phyloP scores from a whole-genome alignment of 345 rosid species.

The Gossypium arboreum region DNA sequence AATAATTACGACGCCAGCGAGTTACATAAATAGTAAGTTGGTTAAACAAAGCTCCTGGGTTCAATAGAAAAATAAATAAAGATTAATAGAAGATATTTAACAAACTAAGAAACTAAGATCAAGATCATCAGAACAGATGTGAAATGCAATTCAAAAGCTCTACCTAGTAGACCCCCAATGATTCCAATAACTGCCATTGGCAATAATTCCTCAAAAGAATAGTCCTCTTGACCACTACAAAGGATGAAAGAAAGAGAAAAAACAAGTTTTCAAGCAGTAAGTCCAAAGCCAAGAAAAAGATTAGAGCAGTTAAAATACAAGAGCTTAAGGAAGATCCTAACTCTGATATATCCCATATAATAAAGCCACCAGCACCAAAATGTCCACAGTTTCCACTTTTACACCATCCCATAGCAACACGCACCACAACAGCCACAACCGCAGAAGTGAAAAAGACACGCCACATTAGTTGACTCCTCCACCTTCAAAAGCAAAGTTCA shows the following conservation, averaged over 20 bases:
- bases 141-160: slow-evolving; percentile 12
- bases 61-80: slow-evolving; percentile 13
- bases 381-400: slow-evolving; percentile 95
- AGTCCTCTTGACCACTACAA: slow-evolving; percentile 93
- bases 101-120: not conserved
- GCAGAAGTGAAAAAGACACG: slow-evolving; percentile 98
- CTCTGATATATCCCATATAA: slow-evolving; percentile 96
- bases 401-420: slow-evolving; percentile 97
- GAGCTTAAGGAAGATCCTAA: slow-evolving; percentile 31
- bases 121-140: slow-evolving; percentile 2
- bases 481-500: slow-evolving; percentile 48
- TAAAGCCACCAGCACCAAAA: slow-evolving; percentile 94
- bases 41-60: slow-evolving; percentile 86
- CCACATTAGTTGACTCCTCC: slow-evolving; percentile 99
- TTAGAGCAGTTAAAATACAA: not conserved
- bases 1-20: slow-evolving; percentile 80
- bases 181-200: slow-evolving; percentile 98
- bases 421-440: slow-evolving; percentile 93
- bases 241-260: slow-evolving; percentile 7
- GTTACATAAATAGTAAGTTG: slow-evolving; percentile 81
- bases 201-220: slow-evolving; percentile 80
- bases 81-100: not conserved
- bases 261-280: slow-evolving; percentile 11
- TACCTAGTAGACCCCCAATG: slow-evolving; percentile 92
- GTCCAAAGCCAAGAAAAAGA: slow-evolving; percentile 16